phyloP scores from a whole-genome alignment of 495 filamentous ascomycete species.

The Penicillium bialowiezense region DNA sequence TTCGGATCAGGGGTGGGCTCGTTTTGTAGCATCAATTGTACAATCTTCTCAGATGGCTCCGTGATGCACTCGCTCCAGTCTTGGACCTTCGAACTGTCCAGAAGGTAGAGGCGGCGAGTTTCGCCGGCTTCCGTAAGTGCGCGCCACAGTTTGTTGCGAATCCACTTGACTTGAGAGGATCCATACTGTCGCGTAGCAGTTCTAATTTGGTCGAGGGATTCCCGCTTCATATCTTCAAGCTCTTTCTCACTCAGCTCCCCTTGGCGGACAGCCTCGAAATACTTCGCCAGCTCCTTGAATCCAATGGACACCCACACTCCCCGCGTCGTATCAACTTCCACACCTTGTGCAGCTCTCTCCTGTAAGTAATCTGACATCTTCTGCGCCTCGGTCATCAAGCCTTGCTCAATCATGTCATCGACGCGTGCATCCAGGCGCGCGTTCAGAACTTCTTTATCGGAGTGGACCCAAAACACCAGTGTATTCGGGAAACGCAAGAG shows the following conservation, averaged over 20 bases:
- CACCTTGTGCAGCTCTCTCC: conserved; percentile 44
- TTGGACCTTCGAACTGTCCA: conserved; percentile 67
- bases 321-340: conserved; percentile 61
- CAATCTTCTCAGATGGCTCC: conserved; percentile 59
- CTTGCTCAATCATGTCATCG: conserved; percentile 74
- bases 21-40: conserved; percentile 55
- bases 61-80: conserved; percentile 59
- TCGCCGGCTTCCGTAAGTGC: conserved; percentile 53
- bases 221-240: conserved; percentile 36
- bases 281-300: conserved; percentile 82
- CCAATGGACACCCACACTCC: conserved; percentile 97
- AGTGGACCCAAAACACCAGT: conserved; percentile 85
- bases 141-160: conserved; percentile 72
- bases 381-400: conserved; percentile 68
- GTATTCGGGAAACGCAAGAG: conserved; percentile 51
- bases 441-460: conserved; percentile 62
- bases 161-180: conserved; percentile 78
- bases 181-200: conserved; percentile 85
- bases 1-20: conserved; percentile 57
- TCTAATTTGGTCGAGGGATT: conserved; percentile 60
- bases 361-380: conserved; percentile 56
- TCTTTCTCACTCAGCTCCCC: conserved; percentile 33
- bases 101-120: conserved; percentile 60
- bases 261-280: conserved; percentile 52
- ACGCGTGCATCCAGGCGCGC: conserved; percentile 72